These are phyloP conservation scores for Fraxinus greggii DNA, from an alignment of 305 asterid genomes.

Conservation along the genomic window DNA sequence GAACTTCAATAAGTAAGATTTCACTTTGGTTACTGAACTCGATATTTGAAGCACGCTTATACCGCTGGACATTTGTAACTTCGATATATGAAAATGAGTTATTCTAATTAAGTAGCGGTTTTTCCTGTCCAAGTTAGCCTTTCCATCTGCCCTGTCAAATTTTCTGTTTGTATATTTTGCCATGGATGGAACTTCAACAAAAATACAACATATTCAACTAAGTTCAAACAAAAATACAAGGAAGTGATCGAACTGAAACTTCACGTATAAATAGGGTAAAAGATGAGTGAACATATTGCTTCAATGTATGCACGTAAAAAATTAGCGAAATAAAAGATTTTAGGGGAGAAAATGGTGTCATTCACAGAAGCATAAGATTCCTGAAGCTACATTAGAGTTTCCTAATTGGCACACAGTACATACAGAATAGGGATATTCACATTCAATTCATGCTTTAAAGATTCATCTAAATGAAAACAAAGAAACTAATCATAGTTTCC, in stretches of 20 bases:
- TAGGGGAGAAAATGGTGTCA: neutral
- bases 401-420: neutral
- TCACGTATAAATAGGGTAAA: neutral
- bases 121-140: neutral
- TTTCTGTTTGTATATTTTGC: neutral
- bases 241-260: neutral
- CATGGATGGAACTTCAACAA: neutral
- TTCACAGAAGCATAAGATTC: neutral
- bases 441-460: neutral
- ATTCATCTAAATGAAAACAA: neutral
- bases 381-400: neutral
- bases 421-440: conserved; percentile 1
- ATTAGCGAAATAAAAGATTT: neutral
- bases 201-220: neutral
- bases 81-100: neutral
- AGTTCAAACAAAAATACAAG: neutral
- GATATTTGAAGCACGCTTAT: neutral
- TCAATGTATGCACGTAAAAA: neutral
- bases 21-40: neutral
- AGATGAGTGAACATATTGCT: neutral
- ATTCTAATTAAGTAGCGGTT: neutral
- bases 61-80: neutral
- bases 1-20: neutral
- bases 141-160: neutral
- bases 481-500: conserved; percentile 16